Base-by-base conservation (phyloP, 2,329 filamentous ascomycete genomes). In the Sphaerostilbella broomeana region DNA sequence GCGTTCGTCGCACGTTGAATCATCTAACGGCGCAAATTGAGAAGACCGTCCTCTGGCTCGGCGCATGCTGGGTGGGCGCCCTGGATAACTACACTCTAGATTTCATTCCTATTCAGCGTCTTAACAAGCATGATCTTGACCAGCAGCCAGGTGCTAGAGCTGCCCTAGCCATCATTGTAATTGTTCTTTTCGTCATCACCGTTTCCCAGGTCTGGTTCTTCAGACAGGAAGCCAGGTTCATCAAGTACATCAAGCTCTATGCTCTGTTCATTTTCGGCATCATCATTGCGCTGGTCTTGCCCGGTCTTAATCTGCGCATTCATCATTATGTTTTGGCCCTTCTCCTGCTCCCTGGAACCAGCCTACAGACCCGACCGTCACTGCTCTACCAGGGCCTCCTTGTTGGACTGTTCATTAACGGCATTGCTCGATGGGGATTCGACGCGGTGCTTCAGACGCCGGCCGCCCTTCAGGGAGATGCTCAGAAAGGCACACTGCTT, bases 81-180 rank as follows among this genome's bases (percentile, higher is more conserved):
- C 65, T 98, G 49, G 90, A 90, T 55, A 97, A 97, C 63, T 94
- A 95, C 62, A 97, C 92, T 0, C 86, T 98, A 54, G 84, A 87
- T 52, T 84, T 86, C 63, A 95, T 98, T 45, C 92, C 92, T 0
- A 92, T 98, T 49, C 79, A 88, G 60, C 82, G 92, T 3, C 72
- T 98, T n/a, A 97, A 86, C 7, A 79, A 82, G 0, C 87, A 94
- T 57, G 92, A 98, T 56, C 77, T 98, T 29, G 67, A 83, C 33
- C 82, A 88, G 51, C 88, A 98, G 56, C 90, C 92, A 0, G 92
- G 92, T 6, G 92, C 90, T 1, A 81, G 86, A 40, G 74, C 85
- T 2, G 90, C 92, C 0, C 67, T 98, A 34, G 77, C 85, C 30
- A 73, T 86, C 41, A 84, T 98, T 45, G 69, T 95, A 25, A 68